Base-by-base conservation (phyloP, 148 eudicot species). In the Linanthus parryae region DNA sequence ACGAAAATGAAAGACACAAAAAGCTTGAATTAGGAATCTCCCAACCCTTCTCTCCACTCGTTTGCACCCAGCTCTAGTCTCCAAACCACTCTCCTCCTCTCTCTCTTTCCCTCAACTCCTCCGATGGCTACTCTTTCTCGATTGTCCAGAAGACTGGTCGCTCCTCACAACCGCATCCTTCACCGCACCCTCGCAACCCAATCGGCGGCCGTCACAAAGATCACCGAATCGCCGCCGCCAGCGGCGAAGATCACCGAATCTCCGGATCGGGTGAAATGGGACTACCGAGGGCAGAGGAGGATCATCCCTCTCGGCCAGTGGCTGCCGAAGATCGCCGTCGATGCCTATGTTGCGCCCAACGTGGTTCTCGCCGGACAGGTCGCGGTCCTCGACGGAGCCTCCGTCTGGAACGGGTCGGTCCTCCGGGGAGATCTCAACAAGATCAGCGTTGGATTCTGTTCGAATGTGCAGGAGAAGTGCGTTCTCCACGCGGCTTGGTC, bases 341-440 rank as follows among this genome's bases (percentile, higher is more conserved):
- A 94, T 14, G 96, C 99, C 9, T 94, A 94, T 46, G 96, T 94
- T 34, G 96, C 99, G 1, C 95, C 99, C 3, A 94, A 94, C 47
- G 99, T 88, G 7, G 96, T 94, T 0, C 83, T 94, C 7, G 99
- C 99, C n/a, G 99, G 99, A 1, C 99, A 94, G 58, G 96, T 94
- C 22, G 64, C 79, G 21, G 99, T 92, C 20, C 82, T 67, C 28
- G 96, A 92, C 26, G 99, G 96, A 7, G 83, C 99, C 0, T 87
- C 99, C 9, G 96, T 92, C 1, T 92, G 99, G 99, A 84, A 66
- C 67, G 96, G 99, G 13, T 43, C 96, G 25, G 96, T 92, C 34
- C 63, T 92, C 14, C 63, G 99, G 0, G 96, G 99, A 19, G 99
- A 92, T 76, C 80, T 87, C 18, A 94, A 94, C 22, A 94, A 94